Conservation (phyloP, 2,329 filamentous ascomycete genomes). For the Anthostomella pinea region DNA sequence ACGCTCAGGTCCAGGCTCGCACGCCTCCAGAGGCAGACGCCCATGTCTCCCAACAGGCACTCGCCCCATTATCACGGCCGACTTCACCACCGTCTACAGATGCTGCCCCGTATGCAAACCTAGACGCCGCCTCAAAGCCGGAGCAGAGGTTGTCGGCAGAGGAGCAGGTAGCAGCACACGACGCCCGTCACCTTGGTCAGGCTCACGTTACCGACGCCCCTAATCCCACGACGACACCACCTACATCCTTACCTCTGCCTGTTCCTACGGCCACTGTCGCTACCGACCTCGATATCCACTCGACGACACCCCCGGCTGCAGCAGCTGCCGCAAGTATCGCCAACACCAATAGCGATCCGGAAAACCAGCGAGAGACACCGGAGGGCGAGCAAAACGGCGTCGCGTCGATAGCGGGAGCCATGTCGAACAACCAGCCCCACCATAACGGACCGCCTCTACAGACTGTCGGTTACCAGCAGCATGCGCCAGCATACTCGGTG, state of each 20-base stretch:
- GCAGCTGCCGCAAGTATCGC: constrained; percentile 15
- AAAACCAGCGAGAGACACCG: constrained; percentile 12
- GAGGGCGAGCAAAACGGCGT: constrained; percentile 17
- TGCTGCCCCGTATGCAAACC: constrained; percentile 22
- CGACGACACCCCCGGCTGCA: constrained; percentile 10
- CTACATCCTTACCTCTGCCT: constrained; percentile 11
- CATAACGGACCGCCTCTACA: constrained; percentile 28
- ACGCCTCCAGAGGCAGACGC: constrained; percentile 24
- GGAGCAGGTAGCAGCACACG: constrained; percentile 17
- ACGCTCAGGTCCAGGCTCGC: constrained; percentile 23
- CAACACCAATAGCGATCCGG: constrained; percentile 13
- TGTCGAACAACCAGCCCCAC: constrained; percentile 31
- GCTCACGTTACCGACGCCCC: constrained; percentile 17
- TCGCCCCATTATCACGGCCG: constrained; percentile 21
- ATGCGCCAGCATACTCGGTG: constrained; percentile 26
- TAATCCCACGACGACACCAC: constrained; percentile 15
- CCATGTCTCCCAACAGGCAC: constrained; percentile 24
- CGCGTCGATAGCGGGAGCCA: constrained; percentile 23
- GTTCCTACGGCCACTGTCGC: constrained; percentile 14
- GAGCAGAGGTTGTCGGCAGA: constrained; percentile 26
- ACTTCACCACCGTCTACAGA: constrained; percentile 23
- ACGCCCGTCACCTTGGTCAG: constrained; percentile 11
- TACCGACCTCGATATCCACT: constrained; percentile 12
- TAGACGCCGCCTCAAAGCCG: constrained; percentile 24
- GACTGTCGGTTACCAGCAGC: constrained; percentile 26